phyloP scores from a whole-genome alignment of 345 rosid genomes.

The Physaria fendleri region DNA sequence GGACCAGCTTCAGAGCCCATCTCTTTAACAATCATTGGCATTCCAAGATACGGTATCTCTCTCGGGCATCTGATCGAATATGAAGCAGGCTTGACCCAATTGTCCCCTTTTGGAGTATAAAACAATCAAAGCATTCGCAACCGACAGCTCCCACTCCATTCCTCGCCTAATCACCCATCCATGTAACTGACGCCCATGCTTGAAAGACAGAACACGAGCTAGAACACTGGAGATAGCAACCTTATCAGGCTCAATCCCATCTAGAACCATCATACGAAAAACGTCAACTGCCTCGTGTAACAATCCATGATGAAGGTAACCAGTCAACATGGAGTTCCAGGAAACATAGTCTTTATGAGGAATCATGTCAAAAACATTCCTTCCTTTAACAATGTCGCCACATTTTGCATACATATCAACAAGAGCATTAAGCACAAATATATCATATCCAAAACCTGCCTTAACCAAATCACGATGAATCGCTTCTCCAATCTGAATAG shows the following conservation, averaged over 20 bases:
- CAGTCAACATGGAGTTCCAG: constrained; percentile 74
- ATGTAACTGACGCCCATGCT: constrained; percentile 53
- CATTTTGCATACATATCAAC: constrained; percentile 91
- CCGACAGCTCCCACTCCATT: constrained; percentile 46
- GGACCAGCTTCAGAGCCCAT: constrained; percentile 74
- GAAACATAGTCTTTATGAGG: constrained; percentile 48
- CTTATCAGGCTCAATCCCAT: constrained; percentile 57
- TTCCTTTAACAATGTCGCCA: constrained; percentile 75
- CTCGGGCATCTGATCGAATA: constrained; percentile 60
- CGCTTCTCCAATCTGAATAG: constrained; percentile 57
- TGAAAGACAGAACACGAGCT: constrained; percentile 36
- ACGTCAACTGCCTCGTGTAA: constrained; percentile 42
- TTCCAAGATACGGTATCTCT: constrained; percentile 79
- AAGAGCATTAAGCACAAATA: constrained; percentile 65
- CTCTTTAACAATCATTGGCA: constrained; percentile 45
- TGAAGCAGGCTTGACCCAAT: constrained; percentile 40
- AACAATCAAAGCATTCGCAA: constrained; percentile 63
- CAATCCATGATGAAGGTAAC: constrained; percentile 59
- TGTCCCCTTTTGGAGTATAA: constrained; percentile 46
- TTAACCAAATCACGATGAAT: constrained; percentile 73
- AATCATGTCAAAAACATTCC: constrained; percentile 60
- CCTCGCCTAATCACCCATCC: constrained; percentile 65
- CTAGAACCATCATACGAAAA: constrained; percentile 47
- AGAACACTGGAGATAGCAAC: constrained; percentile 63
- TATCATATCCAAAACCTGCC: constrained; percentile 54